Evolutionary conservation across 2,329 filamentous ascomycete species (phyloP).

Genomic region (Hortaea werneckii): DNA sequence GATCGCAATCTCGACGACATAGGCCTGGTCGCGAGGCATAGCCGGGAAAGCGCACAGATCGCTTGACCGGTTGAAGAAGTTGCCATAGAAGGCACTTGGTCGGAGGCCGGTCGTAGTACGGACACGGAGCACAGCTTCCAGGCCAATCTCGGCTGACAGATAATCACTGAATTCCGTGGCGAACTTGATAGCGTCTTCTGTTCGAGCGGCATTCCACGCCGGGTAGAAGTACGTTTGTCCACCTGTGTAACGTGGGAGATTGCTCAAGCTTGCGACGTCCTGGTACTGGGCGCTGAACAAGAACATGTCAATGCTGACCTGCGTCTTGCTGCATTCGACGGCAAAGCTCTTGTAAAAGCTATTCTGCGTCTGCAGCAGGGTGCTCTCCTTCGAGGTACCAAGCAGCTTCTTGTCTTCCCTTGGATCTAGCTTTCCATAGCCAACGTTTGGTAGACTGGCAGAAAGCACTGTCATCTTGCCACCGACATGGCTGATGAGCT

Average conservation of each 20-base stretch:
- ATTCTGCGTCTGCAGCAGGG: conserved; percentile 80
- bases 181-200: conserved; percentile 95
- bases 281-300: conserved; percentile 93
- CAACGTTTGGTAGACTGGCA: conserved; percentile 80
- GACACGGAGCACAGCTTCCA: conserved; percentile 92
- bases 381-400: conserved; percentile 84
- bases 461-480: conserved; percentile 91
- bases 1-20: conserved; percentile 96
- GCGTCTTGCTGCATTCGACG: conserved; percentile 96
- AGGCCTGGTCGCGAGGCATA: conserved; percentile 93
- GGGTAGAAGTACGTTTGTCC: conserved; percentile 99
- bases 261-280: conserved; percentile 92
- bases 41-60: conserved; percentile 97
- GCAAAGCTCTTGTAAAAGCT: conserved; percentile 99
- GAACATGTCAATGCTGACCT: conserved; percentile 98
- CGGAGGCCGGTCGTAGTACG: conserved; percentile 87
- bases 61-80: conserved; percentile 97
- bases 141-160: conserved; percentile 87
- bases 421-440: conserved; percentile 82
- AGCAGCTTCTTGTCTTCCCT: conserved; percentile 93
- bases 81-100: conserved; percentile 98
- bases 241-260: conserved; percentile 88
- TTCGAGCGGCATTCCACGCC: conserved; percentile 87
- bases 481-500: conserved; percentile 85
- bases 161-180: conserved; percentile 95